phyloP scores from a whole-genome alignment of 1,284 basidiomycete genomes.

The Sanghuangporus sanghuang region DNA sequence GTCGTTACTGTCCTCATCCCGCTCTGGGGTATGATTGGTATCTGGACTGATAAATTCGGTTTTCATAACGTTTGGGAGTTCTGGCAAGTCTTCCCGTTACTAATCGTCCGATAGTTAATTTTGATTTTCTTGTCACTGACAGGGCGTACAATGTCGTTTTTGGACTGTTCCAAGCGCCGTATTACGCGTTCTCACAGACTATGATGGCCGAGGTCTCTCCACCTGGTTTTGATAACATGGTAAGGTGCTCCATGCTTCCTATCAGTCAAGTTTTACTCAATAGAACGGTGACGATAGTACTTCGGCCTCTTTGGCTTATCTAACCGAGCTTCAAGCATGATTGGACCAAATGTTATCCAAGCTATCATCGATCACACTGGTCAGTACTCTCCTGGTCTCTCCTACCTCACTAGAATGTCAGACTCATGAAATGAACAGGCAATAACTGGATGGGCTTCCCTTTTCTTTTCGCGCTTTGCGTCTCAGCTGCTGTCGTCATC shows the following conservation, averaged over 20 bases:
- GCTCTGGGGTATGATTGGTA: slow-evolving; percentile 83
- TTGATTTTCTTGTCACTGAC: not conserved
- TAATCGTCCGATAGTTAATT: not conserved
- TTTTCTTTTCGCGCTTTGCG: slow-evolving; percentile 73
- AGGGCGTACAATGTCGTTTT: slow-evolving; percentile 80
- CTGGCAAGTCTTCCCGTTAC: slow-evolving; percentile 40
- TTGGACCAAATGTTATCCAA: slow-evolving; percentile 76
- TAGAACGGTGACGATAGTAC: slow-evolving; percentile 39
- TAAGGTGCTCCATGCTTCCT: slow-evolving; percentile 21
- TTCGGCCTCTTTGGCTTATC: slow-evolving; percentile 81
- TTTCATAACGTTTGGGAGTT: slow-evolving; percentile 85
- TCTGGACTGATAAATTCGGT: slow-evolving; percentile 76
- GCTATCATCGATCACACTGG: slow-evolving; percentile 64
- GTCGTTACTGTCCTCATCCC: slow-evolving; percentile 74
- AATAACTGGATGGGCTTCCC: slow-evolving; percentile 82
- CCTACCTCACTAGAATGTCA: not conserved
- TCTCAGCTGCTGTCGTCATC: slow-evolving; percentile 58
- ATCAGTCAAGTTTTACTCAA: not conserved
- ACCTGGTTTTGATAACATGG: slow-evolving; percentile 81
- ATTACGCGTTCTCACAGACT: slow-evolving; percentile 81
- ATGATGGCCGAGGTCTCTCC: slow-evolving; percentile 85
- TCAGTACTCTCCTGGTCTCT: not conserved
- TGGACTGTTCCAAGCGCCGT: slow-evolving; percentile 81
- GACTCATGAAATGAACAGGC: slow-evolving; percentile 29
- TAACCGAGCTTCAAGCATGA: slow-evolving; percentile 77